Evolutionary conservation across 345 rosid species (phyloP).

Genomic region (Bruguiera gymnorhiza): DNA sequence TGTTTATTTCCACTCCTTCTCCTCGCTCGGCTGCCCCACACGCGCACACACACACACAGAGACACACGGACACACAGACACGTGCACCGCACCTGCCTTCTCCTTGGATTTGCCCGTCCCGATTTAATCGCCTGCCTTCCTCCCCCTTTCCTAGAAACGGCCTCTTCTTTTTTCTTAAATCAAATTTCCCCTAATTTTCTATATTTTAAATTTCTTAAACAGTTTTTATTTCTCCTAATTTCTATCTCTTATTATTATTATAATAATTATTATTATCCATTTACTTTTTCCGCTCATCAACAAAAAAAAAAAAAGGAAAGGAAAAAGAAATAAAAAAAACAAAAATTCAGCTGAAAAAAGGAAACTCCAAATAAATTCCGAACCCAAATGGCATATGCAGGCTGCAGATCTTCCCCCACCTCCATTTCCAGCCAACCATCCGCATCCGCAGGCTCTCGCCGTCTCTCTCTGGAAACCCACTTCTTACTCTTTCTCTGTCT

Average conservation of each 20-base stretch:
- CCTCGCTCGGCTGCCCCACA: too few relatives aligned
- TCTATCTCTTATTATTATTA: too few relatives aligned
- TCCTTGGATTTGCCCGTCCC: slow-evolving; percentile 9
- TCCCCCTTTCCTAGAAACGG: slow-evolving; percentile 29
- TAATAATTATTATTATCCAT: too few relatives aligned
- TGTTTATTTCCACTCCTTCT: too few relatives aligned
- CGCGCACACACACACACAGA: too few relatives aligned
- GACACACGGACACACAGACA: too few relatives aligned
- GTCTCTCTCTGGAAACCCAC: neutral
- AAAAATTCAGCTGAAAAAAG: slow-evolving; percentile 37
- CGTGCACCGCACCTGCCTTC: slow-evolving; percentile 7
- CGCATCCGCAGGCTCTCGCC: neutral
- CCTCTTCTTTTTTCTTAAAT: neutral
- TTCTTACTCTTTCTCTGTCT: neutral
- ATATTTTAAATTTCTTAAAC: too few relatives aligned
- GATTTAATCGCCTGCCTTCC: slow-evolving; percentile 25
- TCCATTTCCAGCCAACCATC: slow-evolving; percentile 3
- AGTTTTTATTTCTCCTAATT: too few relatives aligned
- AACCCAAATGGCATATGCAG: slow-evolving; percentile 26
- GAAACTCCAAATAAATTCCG: slow-evolving; percentile 39
- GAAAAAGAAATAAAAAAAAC: slow-evolving; percentile 1
- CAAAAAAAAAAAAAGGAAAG: neutral
- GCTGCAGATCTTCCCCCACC: neutral
- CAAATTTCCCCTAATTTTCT: too few relatives aligned
- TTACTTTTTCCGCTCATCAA: too few relatives aligned